A percentile compares a stretch with the other conserved stretches of the same genome.
phyloP scores from a whole-genome alignment of 202 grass and related monocot species.

The Carex arenaria region DNA sequence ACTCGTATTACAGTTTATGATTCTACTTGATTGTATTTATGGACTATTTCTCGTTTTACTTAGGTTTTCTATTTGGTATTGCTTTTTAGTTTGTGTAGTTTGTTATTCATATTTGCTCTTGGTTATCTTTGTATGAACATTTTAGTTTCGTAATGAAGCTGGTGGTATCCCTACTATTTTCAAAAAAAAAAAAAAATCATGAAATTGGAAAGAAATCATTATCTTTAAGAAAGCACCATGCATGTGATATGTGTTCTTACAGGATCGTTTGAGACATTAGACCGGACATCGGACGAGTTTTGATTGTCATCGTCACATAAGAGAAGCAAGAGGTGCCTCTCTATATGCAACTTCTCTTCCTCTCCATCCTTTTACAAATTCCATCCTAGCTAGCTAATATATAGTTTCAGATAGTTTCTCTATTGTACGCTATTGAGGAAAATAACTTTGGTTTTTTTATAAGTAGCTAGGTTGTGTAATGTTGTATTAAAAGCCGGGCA shows the following conservation, averaged over 20 bases:
- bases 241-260: background rate
- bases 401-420: background rate
- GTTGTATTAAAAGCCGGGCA: background rate
- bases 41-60: too few species aligned
- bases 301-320: background rate
- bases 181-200: too few species aligned
- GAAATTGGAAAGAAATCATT: background rate
- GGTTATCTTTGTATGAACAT: too few species aligned
- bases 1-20: too few species aligned
- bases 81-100: too few species aligned
- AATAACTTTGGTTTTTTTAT: background rate
- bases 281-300: background rate
- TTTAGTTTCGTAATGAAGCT: too few species aligned
- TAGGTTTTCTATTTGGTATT: too few species aligned
- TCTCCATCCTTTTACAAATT: background rate
- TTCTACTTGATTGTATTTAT: too few species aligned
- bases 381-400: background rate
- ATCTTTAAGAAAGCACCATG: background rate
- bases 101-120: too few species aligned
- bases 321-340: background rate
- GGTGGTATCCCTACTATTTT: too few species aligned
- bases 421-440: background rate
- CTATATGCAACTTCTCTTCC: background rate
- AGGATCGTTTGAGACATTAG: background rate
- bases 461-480: background rate